Conservation (phyloP, 257 asterid species). For the Fraxinus anomala region DNA sequence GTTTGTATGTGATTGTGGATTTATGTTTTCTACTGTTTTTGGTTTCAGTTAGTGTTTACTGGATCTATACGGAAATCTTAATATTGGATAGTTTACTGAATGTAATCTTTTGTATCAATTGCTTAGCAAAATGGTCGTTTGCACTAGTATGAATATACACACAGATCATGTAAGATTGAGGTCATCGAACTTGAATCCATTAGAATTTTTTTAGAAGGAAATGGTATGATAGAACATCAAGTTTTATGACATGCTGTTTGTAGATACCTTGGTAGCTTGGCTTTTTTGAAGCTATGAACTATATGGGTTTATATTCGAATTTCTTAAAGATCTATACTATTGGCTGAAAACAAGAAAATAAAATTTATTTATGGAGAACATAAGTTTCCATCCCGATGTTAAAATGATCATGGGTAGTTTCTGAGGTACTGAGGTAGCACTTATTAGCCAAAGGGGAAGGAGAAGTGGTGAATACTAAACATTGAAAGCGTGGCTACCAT, state of each 20-base stretch:
- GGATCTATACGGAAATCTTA: not conserved
- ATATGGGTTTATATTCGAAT: not conserved
- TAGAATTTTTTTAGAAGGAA: not conserved
- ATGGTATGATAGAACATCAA: not conserved
- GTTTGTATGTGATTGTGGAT: not conserved
- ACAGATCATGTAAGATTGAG: not conserved
- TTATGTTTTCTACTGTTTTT: not conserved
- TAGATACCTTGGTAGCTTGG: not conserved
- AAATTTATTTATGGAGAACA: not conserved
- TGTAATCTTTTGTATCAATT: not conserved
- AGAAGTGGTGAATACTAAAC: not conserved
- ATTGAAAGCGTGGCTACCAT: not conserved
- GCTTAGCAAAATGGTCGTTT: not conserved
- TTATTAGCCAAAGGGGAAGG: no score
- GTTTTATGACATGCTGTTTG: not conserved
- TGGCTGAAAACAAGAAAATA: not conserved
- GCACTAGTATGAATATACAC: not conserved
- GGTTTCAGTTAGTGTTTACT: not conserved
- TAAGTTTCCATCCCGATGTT: not conserved
- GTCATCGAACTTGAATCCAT: not conserved
- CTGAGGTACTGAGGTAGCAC: not conserved
- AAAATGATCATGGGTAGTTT: not conserved
- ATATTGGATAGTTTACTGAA: not conserved
- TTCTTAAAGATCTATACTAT: not conserved
- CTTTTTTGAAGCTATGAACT: not conserved